Evolutionary conservation across 2,329 filamentous ascomycete genomes (phyloP).

Genomic region (Aspergillus latus): DNA sequence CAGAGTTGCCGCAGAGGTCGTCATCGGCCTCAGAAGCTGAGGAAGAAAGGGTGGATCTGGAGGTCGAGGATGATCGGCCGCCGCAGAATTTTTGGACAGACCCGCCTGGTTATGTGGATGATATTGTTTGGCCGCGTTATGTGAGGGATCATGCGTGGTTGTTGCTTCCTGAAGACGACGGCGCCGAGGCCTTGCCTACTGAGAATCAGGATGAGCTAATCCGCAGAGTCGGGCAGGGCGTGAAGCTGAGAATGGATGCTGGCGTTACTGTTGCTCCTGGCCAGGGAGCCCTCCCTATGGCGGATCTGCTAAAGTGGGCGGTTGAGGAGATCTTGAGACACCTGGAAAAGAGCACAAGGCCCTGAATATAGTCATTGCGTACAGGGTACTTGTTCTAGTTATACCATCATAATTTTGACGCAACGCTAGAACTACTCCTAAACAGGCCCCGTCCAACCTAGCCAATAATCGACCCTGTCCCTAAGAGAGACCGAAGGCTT

Average conservation of each 20-base stretch:
- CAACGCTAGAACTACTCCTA: not conserved
- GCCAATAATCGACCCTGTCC: slow-evolving; percentile 34
- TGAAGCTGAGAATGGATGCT: slow-evolving; percentile 47
- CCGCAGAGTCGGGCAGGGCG: slow-evolving; percentile 34
- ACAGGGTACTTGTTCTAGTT: not conserved
- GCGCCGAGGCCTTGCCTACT: slow-evolving; percentile 15
- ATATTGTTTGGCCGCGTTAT: slow-evolving; percentile 95
- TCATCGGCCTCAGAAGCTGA: not conserved
- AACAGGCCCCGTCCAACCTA: slow-evolving; percentile 34
- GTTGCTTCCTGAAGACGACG: slow-evolving; percentile 65
- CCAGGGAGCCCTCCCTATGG: slow-evolving; percentile 59
- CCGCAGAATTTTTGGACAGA: slow-evolving; percentile 88
- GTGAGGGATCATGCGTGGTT: slow-evolving; percentile 77
- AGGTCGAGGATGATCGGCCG: slow-evolving; percentile 38
- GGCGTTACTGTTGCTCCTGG: slow-evolving; percentile 49
- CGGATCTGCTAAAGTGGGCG: slow-evolving; percentile 65
- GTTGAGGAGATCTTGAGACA: slow-evolving; percentile 59
- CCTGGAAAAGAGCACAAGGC: slow-evolving; percentile 16
- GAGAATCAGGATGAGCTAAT: slow-evolving; percentile 28
- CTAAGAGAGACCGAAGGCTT: slow-evolving; percentile 13
- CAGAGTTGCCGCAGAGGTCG: slow-evolving; percentile 5
- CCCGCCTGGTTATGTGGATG: slow-evolving; percentile 89
- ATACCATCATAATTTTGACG: not conserved
- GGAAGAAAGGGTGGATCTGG: slow-evolving; percentile 25
- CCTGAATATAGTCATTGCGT: not conserved